Evolutionary conservation across 805 yeast genomes (phyloP).

Genomic region (Komagataella phaffii): DNA sequence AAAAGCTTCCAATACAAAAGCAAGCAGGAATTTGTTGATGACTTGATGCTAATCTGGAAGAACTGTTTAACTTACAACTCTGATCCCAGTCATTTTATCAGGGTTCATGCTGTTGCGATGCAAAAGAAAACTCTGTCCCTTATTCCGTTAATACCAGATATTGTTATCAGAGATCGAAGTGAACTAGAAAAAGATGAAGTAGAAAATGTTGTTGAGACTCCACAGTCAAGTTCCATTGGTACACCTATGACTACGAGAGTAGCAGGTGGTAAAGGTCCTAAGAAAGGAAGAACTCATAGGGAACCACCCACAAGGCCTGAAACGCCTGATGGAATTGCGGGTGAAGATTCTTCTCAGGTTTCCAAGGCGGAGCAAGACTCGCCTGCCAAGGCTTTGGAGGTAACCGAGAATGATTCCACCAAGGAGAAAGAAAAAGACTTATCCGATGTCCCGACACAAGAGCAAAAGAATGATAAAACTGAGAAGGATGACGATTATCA

Average conservation of each 20-base stretch:
- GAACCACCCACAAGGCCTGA: neutral
- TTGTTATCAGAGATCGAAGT: constrained; percentile 56
- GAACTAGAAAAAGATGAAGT: constrained; percentile 61
- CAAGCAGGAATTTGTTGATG: constrained; percentile 88
- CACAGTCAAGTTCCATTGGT: constrained; percentile 1
- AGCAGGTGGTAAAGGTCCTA: constrained; percentile 17
- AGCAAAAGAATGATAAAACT: constrained; percentile 5
- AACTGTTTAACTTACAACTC: constrained; percentile 88
- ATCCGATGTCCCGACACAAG: neutral
- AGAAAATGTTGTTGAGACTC: constrained; percentile 21
- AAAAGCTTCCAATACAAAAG: constrained; percentile 71
- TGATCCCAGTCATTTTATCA: constrained; percentile 82
- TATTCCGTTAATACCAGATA: constrained; percentile 82
- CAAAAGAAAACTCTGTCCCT: constrained; percentile 72
- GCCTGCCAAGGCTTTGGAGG: constrained; percentile 2
- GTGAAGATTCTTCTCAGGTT: neutral
- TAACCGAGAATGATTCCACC: constrained; percentile 6
- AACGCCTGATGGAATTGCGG: neutral
- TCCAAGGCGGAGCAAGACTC: neutral
- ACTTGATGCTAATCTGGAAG: constrained; percentile 88
- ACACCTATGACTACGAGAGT: constrained; percentile 15
- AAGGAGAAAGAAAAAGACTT: neutral
- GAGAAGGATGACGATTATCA: constrained; percentile 1
- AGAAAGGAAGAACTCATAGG: constrained; percentile 17
- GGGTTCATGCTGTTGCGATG: constrained; percentile 94